Percentiles rank a stretch among this genome's conserved stretches.
Evolutionary conservation across 306 rosid genomes (phyloP).

Genomic region (Hippophae rhamnoides): DNA sequence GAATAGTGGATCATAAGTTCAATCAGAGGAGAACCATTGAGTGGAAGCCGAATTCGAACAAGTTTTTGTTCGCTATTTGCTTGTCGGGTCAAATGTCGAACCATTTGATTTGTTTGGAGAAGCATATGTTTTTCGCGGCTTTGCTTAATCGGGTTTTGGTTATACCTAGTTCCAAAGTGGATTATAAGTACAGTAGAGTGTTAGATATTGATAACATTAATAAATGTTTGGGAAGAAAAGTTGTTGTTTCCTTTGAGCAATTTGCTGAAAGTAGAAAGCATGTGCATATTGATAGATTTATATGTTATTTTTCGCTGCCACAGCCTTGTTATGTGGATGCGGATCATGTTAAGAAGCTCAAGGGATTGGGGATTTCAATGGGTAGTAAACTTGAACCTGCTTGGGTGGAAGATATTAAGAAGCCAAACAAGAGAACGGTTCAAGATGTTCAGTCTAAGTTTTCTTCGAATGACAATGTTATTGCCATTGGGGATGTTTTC

Average conservation of each 20-base stretch:
- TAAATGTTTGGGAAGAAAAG: slow-evolving; percentile 74
- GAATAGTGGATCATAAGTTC: slow-evolving; percentile 54
- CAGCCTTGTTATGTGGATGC: slow-evolving; percentile 68
- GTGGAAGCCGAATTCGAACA: slow-evolving; percentile 67
- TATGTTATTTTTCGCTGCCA: slow-evolving; percentile 72
- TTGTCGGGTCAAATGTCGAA: slow-evolving; percentile 93
- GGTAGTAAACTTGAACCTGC: slow-evolving; percentile 49
- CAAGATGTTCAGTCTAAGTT: slow-evolving; percentile 64
- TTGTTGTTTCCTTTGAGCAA: slow-evolving; percentile 65
- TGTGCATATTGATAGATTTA: slow-evolving; percentile 55
- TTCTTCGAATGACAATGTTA: slow-evolving; percentile 52
- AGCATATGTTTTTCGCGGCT: slow-evolving; percentile 92
- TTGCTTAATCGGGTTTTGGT: slow-evolving; percentile 65
- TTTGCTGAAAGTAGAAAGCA: slow-evolving; percentile 56
- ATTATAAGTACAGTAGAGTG: slow-evolving; percentile 59
- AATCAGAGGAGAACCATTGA: slow-evolving; percentile 53
- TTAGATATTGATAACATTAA: slow-evolving; percentile 72
- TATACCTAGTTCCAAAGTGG: slow-evolving; percentile 76
- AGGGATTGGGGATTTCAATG: slow-evolving; percentile 52
- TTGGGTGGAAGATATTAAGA: slow-evolving; percentile 66
- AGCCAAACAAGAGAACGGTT: slow-evolving; percentile 56
- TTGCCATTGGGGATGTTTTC: slow-evolving; percentile 91
- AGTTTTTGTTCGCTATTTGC: slow-evolving; percentile 69
- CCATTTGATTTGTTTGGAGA: slow-evolving; percentile 90
- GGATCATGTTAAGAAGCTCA: slow-evolving; percentile 55